Evolutionary conservation across 257 asterid genomes (phyloP), one percentile per base, ranked within the genome.

Genomic region (Solanum ossicruentum): DNA sequence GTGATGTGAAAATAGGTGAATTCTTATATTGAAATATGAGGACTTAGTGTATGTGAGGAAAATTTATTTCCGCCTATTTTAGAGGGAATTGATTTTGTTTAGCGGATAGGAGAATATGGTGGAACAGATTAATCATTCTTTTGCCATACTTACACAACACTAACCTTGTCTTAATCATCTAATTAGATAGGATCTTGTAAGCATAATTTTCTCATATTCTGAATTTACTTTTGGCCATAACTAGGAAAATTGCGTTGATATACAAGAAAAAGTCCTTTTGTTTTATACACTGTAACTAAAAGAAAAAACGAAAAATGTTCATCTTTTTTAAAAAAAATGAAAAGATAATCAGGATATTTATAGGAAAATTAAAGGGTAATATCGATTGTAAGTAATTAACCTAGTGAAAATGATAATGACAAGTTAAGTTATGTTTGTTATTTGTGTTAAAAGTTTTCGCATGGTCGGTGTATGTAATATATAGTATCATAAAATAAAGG

Each of bases 31-130:
- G 61, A 82, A 10, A 82, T 20, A 11, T 1, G 56, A 28, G 36
- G 85, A 28, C 60, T 67, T 12, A 23, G 67, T 45, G 51, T 43
- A 26, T 20, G 47, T 21, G 47, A 36, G 51, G 83, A 84, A n/a
- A n/a, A n/a, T n/a, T n/a, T n/a, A 39, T 56, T 55, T 84, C 23
- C 52, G 75, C 82, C 83, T 54, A 20, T 16, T 72, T 84, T 72
- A 80, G 39, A 18, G 86, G 82, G 43, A 32, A 45, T 4, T 8
- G 6, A 47, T 45, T 43, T 72, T n/a, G 52, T 52, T 78, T 78
- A 26, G 56, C 41, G 86, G 86, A 58, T 52, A 23, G 52, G 86
- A 84, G 83, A 15, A 75, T 75, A 9, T 84, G 83, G 83, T 43
- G 86, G 86, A 45, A 84, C 36, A 73, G 55, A 54, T 47, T 58